Conservation (phyloP, 2,329 filamentous ascomycete species). For the Epichloe coenophiala region DNA sequence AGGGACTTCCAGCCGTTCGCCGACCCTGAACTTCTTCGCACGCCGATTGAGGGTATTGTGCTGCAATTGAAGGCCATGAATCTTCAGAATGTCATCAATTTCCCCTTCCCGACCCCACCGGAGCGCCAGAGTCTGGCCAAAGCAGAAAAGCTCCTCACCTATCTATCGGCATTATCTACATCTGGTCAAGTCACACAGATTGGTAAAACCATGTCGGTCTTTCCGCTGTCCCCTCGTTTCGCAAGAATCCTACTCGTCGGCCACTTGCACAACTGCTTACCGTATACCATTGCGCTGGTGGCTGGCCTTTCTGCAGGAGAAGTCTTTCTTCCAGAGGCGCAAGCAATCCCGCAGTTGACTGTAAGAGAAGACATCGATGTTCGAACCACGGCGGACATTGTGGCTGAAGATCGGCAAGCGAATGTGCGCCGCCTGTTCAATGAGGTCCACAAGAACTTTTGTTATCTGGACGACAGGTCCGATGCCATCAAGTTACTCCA, state of each 20-base stretch:
- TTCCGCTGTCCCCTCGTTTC: slow-evolving; percentile 82
- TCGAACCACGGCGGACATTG: slow-evolving; percentile 52
- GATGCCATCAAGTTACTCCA: slow-evolving; percentile 87
- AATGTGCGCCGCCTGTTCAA: slow-evolving; percentile 49
- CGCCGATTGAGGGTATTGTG: slow-evolving; percentile 85
- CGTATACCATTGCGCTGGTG: slow-evolving; percentile 78
- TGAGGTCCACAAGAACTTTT: slow-evolving; percentile 64
- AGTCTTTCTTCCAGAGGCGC: slow-evolving; percentile 70
- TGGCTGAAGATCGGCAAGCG: slow-evolving; percentile 57
- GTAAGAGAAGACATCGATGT: slow-evolving; percentile 33
- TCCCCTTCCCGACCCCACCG: slow-evolving; percentile 84
- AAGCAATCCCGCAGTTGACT: slow-evolving; percentile 49
- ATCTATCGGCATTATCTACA: slow-evolving; percentile 65
- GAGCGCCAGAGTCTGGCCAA: slow-evolving; percentile 61
- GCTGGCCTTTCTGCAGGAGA: slow-evolving; percentile 81
- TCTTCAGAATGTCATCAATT: slow-evolving; percentile 78
- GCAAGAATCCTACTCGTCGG: slow-evolving; percentile 86
- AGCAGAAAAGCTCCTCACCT: slow-evolving; percentile 75
- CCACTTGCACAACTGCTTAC: slow-evolving; percentile 66
- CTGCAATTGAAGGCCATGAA: slow-evolving; percentile 93
- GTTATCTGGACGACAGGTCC: slow-evolving; percentile 65
- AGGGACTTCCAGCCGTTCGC: slow-evolving; percentile 77
- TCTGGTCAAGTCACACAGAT: slow-evolving; percentile 64
- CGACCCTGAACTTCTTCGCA: slow-evolving; percentile 77
- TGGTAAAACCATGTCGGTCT: slow-evolving; percentile 72